A percentile compares a stretch with the other conserved stretches of the same genome.
phyloP scores from a whole-genome alignment of 139 green algal species.

The Ettlia oleoabundans region DNA sequence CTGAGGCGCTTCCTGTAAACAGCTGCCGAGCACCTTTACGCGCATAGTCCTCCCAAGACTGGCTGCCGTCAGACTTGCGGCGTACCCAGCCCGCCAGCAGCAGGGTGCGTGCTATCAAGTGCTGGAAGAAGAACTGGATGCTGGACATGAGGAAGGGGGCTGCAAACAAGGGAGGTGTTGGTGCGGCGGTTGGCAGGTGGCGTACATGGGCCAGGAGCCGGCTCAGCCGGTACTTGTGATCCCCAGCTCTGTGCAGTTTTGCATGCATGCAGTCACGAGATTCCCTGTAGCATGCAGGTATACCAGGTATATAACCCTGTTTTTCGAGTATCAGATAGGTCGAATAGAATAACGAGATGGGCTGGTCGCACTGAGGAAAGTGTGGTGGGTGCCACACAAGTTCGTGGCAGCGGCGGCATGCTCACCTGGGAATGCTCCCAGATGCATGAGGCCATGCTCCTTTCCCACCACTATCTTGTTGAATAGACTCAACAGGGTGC shows the following conservation, averaged over 20 bases:
- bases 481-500: slow-evolving; percentile 75
- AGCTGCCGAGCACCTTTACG: not conserved
- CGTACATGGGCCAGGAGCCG: too few species aligned
- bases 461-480: slow-evolving; percentile 80
- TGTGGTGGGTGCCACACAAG: not conserved
- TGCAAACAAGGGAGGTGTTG: slow-evolving; percentile 31
- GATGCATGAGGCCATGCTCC: slow-evolving; percentile 70
- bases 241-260: too few species aligned
- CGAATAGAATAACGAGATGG: too few species aligned
- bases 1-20: not conserved
- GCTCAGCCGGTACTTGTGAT: too few species aligned
- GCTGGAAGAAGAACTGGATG: slow-evolving; percentile 82
- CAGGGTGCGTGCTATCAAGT: slow-evolving; percentile 61
- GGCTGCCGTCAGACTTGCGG: slow-evolving; percentile 21
- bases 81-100: slow-evolving; percentile 56
- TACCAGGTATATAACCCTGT: too few species aligned
- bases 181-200: too few species aligned
- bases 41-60: slow-evolving; percentile 68
- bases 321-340: too few species aligned
- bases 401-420: not conserved
- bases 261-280: too few species aligned
- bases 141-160: slow-evolving; percentile 69
- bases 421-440: slow-evolving; percentile 79
- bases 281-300: too few species aligned
- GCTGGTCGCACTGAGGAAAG: too few species aligned